Evolutionary conservation across 257 asterid genomes (phyloP).

Genomic region (Fraxinus pennsylvanica): DNA sequence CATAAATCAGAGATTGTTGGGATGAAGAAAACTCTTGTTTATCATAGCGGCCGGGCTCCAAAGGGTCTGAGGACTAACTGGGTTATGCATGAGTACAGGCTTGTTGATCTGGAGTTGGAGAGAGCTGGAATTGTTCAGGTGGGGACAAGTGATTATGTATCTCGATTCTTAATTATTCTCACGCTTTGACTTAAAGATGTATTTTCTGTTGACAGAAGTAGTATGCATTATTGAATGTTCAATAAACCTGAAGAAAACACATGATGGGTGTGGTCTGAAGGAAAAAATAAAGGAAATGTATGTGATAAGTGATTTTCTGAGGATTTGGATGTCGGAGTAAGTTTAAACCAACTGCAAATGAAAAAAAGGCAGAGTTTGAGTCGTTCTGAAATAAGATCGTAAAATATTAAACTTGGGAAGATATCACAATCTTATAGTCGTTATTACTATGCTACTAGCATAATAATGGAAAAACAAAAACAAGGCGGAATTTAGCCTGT

Average conservation of each 20-base stretch:
- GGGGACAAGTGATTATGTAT: conserved; percentile 30
- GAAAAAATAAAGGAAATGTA: neutral
- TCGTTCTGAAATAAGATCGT: neutral
- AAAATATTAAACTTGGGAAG: neutral
- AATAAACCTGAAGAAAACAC: neutral
- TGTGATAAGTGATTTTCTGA: neutral
- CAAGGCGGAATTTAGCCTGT: neutral
- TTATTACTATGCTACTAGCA: neutral
- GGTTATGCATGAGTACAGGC: conserved; percentile 99
- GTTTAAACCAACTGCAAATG: conserved; percentile 21
- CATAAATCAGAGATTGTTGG: conserved; percentile 62
- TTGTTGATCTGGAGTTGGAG: conserved; percentile 53
- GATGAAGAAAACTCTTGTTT: conserved; percentile 94
- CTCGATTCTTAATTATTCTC: conserved; percentile 24
- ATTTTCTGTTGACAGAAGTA: conserved; percentile 24
- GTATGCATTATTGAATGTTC: conserved; percentile 15
- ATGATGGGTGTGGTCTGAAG: conserved; percentile 19
- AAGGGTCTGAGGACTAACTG: conserved; percentile 84
- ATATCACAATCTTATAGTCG: neutral
- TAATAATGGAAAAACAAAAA: neutral
- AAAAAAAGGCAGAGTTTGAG: conserved; percentile 3
- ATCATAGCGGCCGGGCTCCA: conserved; percentile 94
- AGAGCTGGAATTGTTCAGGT: conserved; percentile 74
- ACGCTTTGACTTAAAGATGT: conserved; percentile 21
- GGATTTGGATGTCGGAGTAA: conserved; percentile 30